These are phyloP conservation scores for Neophaeococcomyces mojaviensis DNA, from an alignment of 2,329 filamentous ascomycete genomes.

Conservation along the genomic window DNA sequence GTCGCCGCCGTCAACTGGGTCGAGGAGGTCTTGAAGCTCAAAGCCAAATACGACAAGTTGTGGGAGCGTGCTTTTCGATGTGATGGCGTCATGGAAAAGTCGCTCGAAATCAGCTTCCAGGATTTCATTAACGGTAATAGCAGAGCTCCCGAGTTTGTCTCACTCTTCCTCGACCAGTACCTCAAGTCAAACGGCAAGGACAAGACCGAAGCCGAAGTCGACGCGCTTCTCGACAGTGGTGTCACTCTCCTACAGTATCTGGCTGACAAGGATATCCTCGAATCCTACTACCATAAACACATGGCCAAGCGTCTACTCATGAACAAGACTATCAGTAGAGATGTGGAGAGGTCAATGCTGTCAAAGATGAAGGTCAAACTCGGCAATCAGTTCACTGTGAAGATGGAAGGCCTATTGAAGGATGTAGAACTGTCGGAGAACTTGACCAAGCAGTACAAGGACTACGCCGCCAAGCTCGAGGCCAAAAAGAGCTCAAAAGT, in stretches of 20 bases:
- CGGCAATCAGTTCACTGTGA: slow-evolving; percentile 85
- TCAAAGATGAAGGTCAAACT: slow-evolving; percentile 95
- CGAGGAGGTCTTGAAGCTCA: slow-evolving; percentile 75
- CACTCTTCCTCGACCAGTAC: slow-evolving; percentile 93
- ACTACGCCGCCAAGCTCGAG: slow-evolving; percentile 55
- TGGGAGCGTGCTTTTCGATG: slow-evolving; percentile 64
- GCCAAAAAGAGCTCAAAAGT: slow-evolving; percentile 55
- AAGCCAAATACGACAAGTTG: slow-evolving; percentile 81
- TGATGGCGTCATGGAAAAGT: slow-evolving; percentile 71
- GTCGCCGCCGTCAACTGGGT: slow-evolving; percentile 90
- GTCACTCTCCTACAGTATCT: slow-evolving; percentile 83
- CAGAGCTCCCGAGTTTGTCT: slow-evolving; percentile 84
- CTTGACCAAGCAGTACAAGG: slow-evolving; percentile 67
- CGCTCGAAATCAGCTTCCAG: slow-evolving; percentile 77
- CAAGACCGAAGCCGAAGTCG: slow-evolving; percentile 82
- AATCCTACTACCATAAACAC: slow-evolving; percentile 97
- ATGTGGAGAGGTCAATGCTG: slow-evolving; percentile 93
- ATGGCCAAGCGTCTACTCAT: slow-evolving; percentile 79
- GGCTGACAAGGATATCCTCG: slow-evolving; percentile 87
- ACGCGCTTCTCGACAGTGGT: slow-evolving; percentile 76
- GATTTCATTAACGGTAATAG: slow-evolving; percentile 90
- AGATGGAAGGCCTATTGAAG: slow-evolving; percentile 96
- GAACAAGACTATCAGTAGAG: slow-evolving; percentile 80
- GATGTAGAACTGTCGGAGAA: slow-evolving; percentile 87
- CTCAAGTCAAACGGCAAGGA: slow-evolving; percentile 89